Conservation (phyloP, 495 filamentous ascomycete species). For the Neurospora sp. region DNA sequence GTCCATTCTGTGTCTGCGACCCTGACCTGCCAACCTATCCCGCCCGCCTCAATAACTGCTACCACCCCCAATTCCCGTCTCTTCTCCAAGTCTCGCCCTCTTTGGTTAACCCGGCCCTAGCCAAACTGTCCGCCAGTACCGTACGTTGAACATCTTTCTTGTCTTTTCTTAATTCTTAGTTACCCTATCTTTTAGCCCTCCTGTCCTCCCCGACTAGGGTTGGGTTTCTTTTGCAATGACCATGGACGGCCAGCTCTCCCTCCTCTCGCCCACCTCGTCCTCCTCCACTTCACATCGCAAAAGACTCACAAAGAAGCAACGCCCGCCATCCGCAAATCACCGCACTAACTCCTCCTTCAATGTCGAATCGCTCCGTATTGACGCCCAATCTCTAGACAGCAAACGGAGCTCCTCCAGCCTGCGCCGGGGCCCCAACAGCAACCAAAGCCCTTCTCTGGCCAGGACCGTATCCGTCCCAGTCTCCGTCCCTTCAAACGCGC, state of each 20-base stretch:
- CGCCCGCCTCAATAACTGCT: slow-evolving; percentile 18
- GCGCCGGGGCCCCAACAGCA: slow-evolving; percentile 54
- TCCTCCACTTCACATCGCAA: slow-evolving; percentile 36
- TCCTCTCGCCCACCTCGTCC: slow-evolving; percentile 15
- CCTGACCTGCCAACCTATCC: slow-evolving; percentile 6
- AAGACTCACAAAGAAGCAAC: slow-evolving; percentile 44
- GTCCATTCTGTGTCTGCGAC: slow-evolving; percentile 3
- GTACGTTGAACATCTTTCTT: slow-evolving; percentile 9
- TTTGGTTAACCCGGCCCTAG: background rate
- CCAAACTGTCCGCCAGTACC: slow-evolving; percentile 1
- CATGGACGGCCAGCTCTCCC: slow-evolving; percentile 33
- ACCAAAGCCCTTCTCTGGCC: slow-evolving; percentile 39
- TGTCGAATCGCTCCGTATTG: slow-evolving; percentile 35
- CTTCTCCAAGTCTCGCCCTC: background rate
- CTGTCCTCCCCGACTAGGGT: slow-evolving; percentile 11
- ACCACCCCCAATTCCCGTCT: background rate
- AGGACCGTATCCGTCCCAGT: slow-evolving; percentile 9
- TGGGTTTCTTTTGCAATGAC: slow-evolving; percentile 13
- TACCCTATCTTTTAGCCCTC: slow-evolving; percentile 20
- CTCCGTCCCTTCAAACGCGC: slow-evolving; percentile 27
- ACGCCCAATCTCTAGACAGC: slow-evolving; percentile 42
- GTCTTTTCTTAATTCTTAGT: slow-evolving; percentile 13
- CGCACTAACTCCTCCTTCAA: slow-evolving; percentile 29
- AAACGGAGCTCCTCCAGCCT: slow-evolving; percentile 48
- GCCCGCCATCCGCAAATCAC: slow-evolving; percentile 31